Conservation (phyloP, 1,284 basidiomycete species). For the Pseudozyma sp. region DNA sequence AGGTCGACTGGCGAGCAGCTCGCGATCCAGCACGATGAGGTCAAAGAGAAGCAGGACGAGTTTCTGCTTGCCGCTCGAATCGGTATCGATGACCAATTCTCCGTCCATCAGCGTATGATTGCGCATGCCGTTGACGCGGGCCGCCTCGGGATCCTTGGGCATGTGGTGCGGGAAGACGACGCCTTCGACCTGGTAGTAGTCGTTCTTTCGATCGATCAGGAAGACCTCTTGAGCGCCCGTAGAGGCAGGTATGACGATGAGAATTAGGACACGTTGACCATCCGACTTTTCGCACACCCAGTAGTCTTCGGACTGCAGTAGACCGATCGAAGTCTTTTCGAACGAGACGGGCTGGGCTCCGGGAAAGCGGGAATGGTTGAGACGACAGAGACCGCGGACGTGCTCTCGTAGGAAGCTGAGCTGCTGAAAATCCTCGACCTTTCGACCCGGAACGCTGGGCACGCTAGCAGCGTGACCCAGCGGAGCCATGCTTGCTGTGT, state of each 20-base stretch:
- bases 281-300: constrained; percentile 99
- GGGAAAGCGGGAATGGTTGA: constrained; percentile 51
- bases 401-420: constrained; percentile 44
- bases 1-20: constrained; percentile 85
- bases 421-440: constrained; percentile 31
- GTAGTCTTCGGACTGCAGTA: constrained; percentile 71
- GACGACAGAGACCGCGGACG: constrained; percentile 43
- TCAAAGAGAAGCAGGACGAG: constrained; percentile 90
- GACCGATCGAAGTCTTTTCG: constrained; percentile 45
- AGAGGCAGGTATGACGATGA: constrained; percentile 75
- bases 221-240: constrained; percentile 75
- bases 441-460: constrained; percentile 43
- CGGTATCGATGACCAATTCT: constrained; percentile 91
- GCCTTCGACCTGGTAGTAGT: constrained; percentile 77
- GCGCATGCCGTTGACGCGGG: constrained; percentile 68
- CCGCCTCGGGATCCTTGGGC: constrained; percentile 28
- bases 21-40: constrained; percentile 85
- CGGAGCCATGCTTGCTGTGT: constrained; percentile 38
- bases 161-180: constrained; percentile 80
- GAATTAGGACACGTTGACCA: constrained; percentile 88
- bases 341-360: constrained; percentile 65
- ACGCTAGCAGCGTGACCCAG: constrained; percentile 41
- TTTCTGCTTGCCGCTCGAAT: constrained; percentile 72
- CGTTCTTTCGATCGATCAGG: constrained; percentile 89
- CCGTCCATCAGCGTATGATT: constrained; percentile 88